phyloP scores from a whole-genome alignment of 2,329 filamentous ascomycete genomes.

The Nothophoma quercina region DNA sequence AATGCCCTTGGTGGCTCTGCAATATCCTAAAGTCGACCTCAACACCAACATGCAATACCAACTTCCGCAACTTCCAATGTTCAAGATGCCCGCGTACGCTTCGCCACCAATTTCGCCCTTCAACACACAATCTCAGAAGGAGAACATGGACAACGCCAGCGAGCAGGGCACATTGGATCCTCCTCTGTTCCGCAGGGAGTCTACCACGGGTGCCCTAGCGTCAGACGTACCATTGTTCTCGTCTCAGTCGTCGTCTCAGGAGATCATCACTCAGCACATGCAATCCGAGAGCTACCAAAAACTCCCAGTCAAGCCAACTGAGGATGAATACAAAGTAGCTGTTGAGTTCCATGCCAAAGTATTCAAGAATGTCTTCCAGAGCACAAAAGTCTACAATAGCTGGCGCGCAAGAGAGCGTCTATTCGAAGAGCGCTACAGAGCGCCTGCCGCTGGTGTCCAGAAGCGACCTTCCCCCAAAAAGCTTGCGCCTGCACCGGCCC shows the following conservation, averaged over 20 bases:
- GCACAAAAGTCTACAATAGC: constrained; percentile 48
- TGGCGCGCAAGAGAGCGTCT: constrained; percentile 56
- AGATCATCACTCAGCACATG: constrained; percentile 48
- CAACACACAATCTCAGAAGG: constrained; percentile 46
- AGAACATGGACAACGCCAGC: constrained; percentile 42
- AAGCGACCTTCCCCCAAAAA: constrained; percentile 48
- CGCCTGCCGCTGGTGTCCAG: constrained; percentile 39
- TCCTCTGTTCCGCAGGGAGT: constrained; percentile 40
- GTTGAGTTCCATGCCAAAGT: constrained; percentile 46
- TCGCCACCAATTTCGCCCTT: constrained; percentile 52
- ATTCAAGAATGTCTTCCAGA: constrained; percentile 39
- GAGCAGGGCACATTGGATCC: constrained; percentile 45
- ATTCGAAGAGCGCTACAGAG: constrained; percentile 57
- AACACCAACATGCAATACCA: constrained; percentile 25
- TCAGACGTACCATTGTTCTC: constrained; percentile 46
- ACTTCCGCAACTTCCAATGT: constrained; percentile 20
- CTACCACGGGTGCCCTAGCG: constrained; percentile 34
- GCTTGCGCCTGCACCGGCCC: constrained; percentile 48
- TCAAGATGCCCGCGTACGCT: constrained; percentile 41
- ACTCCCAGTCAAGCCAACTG: constrained; percentile 42
- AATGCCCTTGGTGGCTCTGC: constrained; percentile 31
- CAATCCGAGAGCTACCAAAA: constrained; percentile 39
- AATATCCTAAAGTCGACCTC: constrained; percentile 20
- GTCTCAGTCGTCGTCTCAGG: constrained; percentile 23
- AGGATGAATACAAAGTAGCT: constrained; percentile 48